Evolutionary conservation across 2,329 filamentous ascomycete species (phyloP).

Genomic region (Esteya vermicola): DNA sequence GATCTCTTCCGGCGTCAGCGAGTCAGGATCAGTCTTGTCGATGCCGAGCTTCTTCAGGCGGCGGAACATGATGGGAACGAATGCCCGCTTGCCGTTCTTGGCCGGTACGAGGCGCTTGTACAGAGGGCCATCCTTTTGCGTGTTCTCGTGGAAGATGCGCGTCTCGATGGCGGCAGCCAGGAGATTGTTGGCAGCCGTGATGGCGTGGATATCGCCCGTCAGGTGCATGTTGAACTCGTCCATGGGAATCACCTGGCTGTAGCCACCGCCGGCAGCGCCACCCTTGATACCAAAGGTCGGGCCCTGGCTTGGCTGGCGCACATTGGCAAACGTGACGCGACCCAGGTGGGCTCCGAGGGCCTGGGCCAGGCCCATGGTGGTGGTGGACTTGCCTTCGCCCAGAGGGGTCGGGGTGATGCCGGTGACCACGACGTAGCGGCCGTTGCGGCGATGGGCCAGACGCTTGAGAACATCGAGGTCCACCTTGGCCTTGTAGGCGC

Average conservation of each 20-base stretch:
- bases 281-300: conserved; percentile 99
- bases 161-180: conserved; percentile 94
- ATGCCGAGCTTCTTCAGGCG: conserved; percentile 93
- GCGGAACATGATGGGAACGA: conserved; percentile 82
- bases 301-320: conserved; percentile 90
- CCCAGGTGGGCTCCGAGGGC: conserved; percentile 80
- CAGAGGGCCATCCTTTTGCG: conserved; percentile 78
- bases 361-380: conserved; percentile 88
- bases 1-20: conserved; percentile 83
- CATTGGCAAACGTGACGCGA: conserved; percentile 86
- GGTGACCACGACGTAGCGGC: conserved; percentile 82
- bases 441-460: conserved; percentile 74
- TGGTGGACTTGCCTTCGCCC: conserved; percentile 96
- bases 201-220: conserved; percentile 95
- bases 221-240: conserved; percentile 98
- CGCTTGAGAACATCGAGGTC: conserved; percentile 70
- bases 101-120: conserved; percentile 77
- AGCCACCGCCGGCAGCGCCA: conserved; percentile 89
- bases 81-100: conserved; percentile 81
- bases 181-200: conserved; percentile 93
- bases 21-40: conserved; percentile 82
- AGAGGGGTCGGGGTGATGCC: conserved; percentile 95
- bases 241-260: conserved; percentile 99
- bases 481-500: conserved; percentile 91
- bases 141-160: conserved; percentile 94